Percentiles rank a stretch among this genome's conserved stretches.
Conservation (phyloP, 306 rosid species). For the Prunus dulcis region DNA sequence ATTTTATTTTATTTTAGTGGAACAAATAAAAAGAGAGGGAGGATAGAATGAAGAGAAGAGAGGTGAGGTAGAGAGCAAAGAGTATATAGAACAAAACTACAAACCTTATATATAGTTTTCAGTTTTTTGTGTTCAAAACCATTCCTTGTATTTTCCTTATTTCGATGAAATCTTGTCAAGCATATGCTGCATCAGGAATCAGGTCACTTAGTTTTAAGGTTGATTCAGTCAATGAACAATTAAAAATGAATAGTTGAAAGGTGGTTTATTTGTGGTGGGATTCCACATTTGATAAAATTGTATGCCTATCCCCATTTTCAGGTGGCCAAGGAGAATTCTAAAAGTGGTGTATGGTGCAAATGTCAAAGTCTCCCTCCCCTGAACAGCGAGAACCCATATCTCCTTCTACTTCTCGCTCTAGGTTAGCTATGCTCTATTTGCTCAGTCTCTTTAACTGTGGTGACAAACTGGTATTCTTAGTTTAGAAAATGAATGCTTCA, state of each 20-base stretch:
- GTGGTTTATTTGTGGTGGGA: neutral
- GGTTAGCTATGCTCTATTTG: constrained; percentile 38
- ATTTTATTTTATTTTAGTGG: neutral
- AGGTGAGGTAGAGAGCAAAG: neutral
- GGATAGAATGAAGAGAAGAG: neutral
- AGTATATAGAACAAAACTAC: neutral
- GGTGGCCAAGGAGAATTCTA: constrained; percentile 41
- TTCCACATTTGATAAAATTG: neutral
- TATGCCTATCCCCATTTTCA: constrained; percentile 28
- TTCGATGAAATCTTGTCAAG: neutral
- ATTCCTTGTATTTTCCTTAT: neutral
- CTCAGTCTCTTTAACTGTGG: constrained; percentile 7
- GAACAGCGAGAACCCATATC: constrained; percentile 33
- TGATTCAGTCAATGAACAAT: neutral
- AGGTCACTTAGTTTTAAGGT: neutral
- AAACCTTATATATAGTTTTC: neutral
- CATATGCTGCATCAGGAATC: neutral
- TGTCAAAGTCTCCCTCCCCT: constrained; percentile 68
- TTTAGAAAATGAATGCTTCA: neutral
- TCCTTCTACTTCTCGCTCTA: constrained; percentile 39
- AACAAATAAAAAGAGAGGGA: neutral
- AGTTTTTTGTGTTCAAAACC: neutral
- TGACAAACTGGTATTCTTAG: neutral
- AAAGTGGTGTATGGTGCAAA: constrained; percentile 52
- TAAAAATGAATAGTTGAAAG: neutral